Base-by-base conservation (phyloP, 306 rosid genomes). In the Abrus pulchellus region DNA sequence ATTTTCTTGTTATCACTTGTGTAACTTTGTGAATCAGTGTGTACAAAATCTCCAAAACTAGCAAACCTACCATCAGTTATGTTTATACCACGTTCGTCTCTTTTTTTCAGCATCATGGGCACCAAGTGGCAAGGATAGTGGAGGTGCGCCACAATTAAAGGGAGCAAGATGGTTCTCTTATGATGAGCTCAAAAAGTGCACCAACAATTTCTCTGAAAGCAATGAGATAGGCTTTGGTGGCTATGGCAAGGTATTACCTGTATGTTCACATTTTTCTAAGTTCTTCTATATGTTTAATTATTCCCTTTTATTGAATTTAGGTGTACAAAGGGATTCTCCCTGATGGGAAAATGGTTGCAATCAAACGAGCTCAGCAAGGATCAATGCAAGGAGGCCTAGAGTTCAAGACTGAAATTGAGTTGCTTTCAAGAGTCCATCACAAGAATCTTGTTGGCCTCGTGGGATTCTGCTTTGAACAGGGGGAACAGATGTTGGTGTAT, bases 391-490 rank as follows among this genome's bases (percentile, higher is more conserved):
- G 98, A 56, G 98, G 94, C 65, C 82, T 84, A 11, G 98, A 95
- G 90, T 95, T 95, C 90, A 93, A 92, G 91, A 95, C 87, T 1
- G 99, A 95, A 85, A 95, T 95, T 9, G 99, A 95, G 83, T 80
- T 95, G 84, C 99, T 95, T 74, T 95, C 99, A 4, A 90, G 99
- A 75, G 99, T 95, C 84, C 98, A 95, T 83, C 99, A 95, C 92
- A 95, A 95, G 87, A 95, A 95, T 84, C 96, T 95, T 36, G 97
- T 95, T 79, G 94, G 94, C 80, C 98, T 95, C 5, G 86, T 93
- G 4, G 99, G 99, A 12, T 95, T 95, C 82, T 95, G 99, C 82
- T 95, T 93, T 34, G 98, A 95, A 72, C 96, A 95, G 82, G 98
- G 97, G 71, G 99, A 93, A 44, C 99, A 95, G 64, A 92, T 95